Percentiles rank a stretch among this genome's conserved stretches.
Conservation (phyloP, 805 yeast species). For the Candida oleophila region DNA sequence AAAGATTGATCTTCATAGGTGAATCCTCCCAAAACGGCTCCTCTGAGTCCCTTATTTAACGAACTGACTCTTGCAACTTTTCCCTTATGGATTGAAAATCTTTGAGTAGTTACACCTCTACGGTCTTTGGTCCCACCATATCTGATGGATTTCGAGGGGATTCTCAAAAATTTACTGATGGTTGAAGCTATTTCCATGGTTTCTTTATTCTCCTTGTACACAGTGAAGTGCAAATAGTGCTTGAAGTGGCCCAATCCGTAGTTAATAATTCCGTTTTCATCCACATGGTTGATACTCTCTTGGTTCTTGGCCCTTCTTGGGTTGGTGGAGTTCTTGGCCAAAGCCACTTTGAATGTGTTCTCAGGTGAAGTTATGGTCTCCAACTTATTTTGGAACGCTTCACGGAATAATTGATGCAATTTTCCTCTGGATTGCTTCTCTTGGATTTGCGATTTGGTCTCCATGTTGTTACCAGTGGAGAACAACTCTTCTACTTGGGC, state of each 20-base stretch:
- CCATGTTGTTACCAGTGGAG: slow-evolving; percentile 54
- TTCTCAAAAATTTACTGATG: slow-evolving; percentile 67
- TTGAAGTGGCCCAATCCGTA: slow-evolving; percentile 75
- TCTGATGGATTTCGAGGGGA: slow-evolving; percentile 68
- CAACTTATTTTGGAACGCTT: slow-evolving; percentile 67
- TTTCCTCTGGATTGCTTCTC: slow-evolving; percentile 76
- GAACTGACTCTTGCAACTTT: slow-evolving; percentile 73
- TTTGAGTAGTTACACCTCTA: slow-evolving; percentile 92
- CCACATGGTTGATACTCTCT: slow-evolving; percentile 39
- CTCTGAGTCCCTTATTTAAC: slow-evolving; percentile 72
- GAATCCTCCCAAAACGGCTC: slow-evolving; percentile 80
- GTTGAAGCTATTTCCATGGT: slow-evolving; percentile 92
- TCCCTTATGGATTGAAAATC: slow-evolving; percentile 64
- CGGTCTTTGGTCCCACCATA: slow-evolving; percentile 97
- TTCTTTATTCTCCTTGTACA: slow-evolving; percentile 93
- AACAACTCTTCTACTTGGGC: slow-evolving; percentile 53
- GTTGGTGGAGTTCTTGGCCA: slow-evolving; percentile 42
- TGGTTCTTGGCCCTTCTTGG: slow-evolving; percentile 35
- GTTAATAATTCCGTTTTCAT: slow-evolving; percentile 54
- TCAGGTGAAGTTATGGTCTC: slow-evolving; percentile 76
- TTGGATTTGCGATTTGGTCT: slow-evolving; percentile 53
- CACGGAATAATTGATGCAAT: slow-evolving; percentile 74
- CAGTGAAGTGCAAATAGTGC: slow-evolving; percentile 68
- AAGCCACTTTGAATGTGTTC: slow-evolving; percentile 63
- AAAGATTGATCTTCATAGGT: slow-evolving; percentile 60